Percentiles rank a stretch among this genome's conserved stretches.
These are phyloP conservation scores for Diaporthe longicolla DNA, from an alignment of 2,329 filamentous ascomycete species.

Conservation along the genomic window DNA sequence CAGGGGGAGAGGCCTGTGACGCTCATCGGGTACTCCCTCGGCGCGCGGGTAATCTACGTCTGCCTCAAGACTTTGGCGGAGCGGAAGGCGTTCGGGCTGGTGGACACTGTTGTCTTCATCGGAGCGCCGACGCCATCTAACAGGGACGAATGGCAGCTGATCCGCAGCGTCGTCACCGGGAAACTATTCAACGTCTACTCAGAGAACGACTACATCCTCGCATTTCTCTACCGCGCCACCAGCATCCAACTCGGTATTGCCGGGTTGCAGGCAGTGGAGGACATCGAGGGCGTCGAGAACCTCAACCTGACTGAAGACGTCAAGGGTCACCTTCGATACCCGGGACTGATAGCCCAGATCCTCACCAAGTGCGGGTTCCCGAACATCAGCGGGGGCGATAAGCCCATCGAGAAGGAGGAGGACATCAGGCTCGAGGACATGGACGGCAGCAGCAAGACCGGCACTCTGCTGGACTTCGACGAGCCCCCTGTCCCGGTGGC, in stretches of 20 bases:
- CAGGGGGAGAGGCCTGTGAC: slow-evolving; percentile 88
- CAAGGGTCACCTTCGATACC: slow-evolving; percentile 55
- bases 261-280: slow-evolving; percentile 81
- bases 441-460: slow-evolving; percentile 50
- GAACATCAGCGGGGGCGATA: slow-evolving; percentile 58
- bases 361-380: slow-evolving; percentile 66
- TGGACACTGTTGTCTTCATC: slow-evolving; percentile 88
- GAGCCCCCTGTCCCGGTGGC: slow-evolving; percentile 35
- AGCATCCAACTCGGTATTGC: slow-evolving; percentile 87
- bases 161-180: slow-evolving; percentile 84
- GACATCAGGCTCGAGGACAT: slow-evolving; percentile 53
- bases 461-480: slow-evolving; percentile 60
- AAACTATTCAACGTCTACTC: slow-evolving; percentile 91
- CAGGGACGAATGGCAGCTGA: slow-evolving; percentile 79
- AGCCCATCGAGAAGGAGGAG: slow-evolving; percentile 65
- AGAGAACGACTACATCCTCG: slow-evolving; percentile 88
- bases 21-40: slow-evolving; percentile 85
- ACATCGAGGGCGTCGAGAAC: slow-evolving; percentile 75
- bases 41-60: slow-evolving; percentile 85
- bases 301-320: slow-evolving; percentile 68
- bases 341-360: slow-evolving; percentile 64
- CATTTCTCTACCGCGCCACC: slow-evolving; percentile 87
- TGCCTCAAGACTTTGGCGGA: slow-evolving; percentile 84
- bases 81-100: slow-evolving; percentile 83
- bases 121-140: slow-evolving; percentile 84